Percentiles rank a stretch among this genome's conserved stretches.
Evolutionary conservation across 257 asterid genomes (phyloP).

Genomic region (Galeopsis tetrahit): DNA sequence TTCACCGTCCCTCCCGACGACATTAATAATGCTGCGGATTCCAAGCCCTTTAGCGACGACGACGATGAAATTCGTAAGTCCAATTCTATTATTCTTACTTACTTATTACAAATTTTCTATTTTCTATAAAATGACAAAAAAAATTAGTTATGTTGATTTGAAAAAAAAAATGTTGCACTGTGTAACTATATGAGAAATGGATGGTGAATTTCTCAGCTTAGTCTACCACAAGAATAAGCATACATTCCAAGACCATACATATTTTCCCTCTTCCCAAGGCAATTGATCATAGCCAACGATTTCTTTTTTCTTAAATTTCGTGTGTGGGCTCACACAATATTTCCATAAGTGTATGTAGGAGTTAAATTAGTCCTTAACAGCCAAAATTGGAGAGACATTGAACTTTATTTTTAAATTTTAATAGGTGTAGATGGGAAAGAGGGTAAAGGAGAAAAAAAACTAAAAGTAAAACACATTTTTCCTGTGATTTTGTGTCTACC

Average conservation of each 20-base stretch:
- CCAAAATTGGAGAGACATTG: conserved; percentile 6
- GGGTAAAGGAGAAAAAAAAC: conserved; percentile 4
- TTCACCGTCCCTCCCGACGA: conserved; percentile 79
- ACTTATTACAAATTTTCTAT: too few relatives aligned
- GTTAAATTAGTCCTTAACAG: background rate
- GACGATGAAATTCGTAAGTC: conserved; percentile 81
- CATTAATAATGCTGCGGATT: conserved; percentile 44
- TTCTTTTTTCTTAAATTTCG: background rate
- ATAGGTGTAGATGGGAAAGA: conserved; percentile 18
- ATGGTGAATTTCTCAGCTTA: background rate
- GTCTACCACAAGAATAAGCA: background rate
- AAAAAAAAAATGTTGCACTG: too few relatives aligned
- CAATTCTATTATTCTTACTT: background rate
- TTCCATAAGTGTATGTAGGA: background rate
- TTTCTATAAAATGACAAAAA: too few relatives aligned
- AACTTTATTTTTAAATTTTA: background rate
- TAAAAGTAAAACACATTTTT: background rate
- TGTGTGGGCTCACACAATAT: conserved; percentile 8
- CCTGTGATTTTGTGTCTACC: conserved; percentile 7
- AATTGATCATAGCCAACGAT: conserved; percentile 4
- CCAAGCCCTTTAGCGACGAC: conserved; percentile 71
- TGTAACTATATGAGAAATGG: background rate
- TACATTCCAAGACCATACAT: background rate
- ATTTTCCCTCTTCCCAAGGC: conserved; percentile 26
- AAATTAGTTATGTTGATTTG: too few relatives aligned